Conservation (phyloP, 805 yeast genomes). For the Teunomyces tritomae region DNA sequence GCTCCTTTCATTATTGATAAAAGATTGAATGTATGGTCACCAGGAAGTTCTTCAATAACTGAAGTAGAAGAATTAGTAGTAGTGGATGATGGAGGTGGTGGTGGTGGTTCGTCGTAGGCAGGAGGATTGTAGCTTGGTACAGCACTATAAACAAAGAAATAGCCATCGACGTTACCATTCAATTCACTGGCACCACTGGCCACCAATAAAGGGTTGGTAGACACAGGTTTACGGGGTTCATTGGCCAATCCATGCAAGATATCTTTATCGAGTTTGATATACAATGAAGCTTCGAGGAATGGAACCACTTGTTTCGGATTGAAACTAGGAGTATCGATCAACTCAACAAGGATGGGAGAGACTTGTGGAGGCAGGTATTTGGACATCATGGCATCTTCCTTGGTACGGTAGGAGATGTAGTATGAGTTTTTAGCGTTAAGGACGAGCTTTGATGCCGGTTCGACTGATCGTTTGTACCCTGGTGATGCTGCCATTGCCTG, state of each 20-base stretch:
- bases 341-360: slow-evolving; percentile 62
- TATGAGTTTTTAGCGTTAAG: slow-evolving; percentile 18
- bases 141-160: slow-evolving; percentile 65
- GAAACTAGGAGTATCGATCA: slow-evolving; percentile 74
- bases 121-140: slow-evolving; percentile 67
- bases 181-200: slow-evolving; percentile 79
- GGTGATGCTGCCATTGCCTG: slow-evolving; percentile 14
- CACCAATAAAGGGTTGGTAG: slow-evolving; percentile 65
- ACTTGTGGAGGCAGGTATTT: slow-evolving; percentile 43
- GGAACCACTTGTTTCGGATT: slow-evolving; percentile 68
- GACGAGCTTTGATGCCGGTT: slow-evolving; percentile 4
- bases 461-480: not conserved
- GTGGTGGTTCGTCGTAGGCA: slow-evolving; percentile 39
- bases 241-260: slow-evolving; percentile 60
- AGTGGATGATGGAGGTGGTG: not conserved
- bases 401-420: slow-evolving; percentile 16
- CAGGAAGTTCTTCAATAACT: slow-evolving; percentile 9
- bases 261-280: slow-evolving; percentile 57
- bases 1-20: slow-evolving; percentile 52
- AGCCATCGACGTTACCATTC: slow-evolving; percentile 75
- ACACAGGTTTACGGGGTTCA: slow-evolving; percentile 59
- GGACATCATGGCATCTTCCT: slow-evolving; percentile 4
- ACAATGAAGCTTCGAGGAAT: slow-evolving; percentile 68
- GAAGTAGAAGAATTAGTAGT: too few species aligned
- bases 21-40: slow-evolving; percentile 31